These are phyloP conservation scores for Cydonia oblonga DNA, from an alignment of 331 rosid genomes.

Conservation along the genomic window DNA sequence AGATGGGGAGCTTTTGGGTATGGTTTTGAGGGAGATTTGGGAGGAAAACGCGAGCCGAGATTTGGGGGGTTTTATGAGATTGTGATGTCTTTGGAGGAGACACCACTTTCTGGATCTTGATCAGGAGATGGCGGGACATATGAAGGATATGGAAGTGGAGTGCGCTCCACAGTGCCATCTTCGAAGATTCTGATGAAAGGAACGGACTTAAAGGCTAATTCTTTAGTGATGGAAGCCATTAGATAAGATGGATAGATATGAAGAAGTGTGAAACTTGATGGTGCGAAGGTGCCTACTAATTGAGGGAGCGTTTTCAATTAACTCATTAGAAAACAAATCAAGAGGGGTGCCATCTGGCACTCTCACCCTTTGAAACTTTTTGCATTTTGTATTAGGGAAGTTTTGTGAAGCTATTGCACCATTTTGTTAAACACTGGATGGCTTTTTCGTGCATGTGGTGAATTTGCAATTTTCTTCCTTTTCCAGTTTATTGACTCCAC, in stretches of 20 bases:
- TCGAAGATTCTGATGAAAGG: conserved; percentile 32
- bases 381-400: too few species aligned
- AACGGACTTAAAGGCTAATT: conserved; percentile 25
- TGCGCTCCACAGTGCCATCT: conserved; percentile 47
- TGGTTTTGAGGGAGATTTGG: conserved; percentile 19
- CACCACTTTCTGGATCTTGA: conserved; percentile 26
- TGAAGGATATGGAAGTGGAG: neutral
- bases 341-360: too few species aligned
- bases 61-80: neutral
- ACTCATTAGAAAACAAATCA: too few species aligned
- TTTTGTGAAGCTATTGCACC: too few species aligned
- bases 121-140: conserved; percentile 24
- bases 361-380: too few species aligned
- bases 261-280: neutral
- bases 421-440: too few species aligned
- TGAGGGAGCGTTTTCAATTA: neutral
- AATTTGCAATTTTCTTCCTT: too few species aligned
- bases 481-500: too few species aligned
- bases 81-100: conserved; percentile 45
- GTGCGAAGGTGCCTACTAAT: neutral
- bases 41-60: conserved; percentile 36
- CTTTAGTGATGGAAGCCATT: conserved; percentile 35
- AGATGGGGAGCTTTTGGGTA: conserved; percentile 31
- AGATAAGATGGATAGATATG: neutral
- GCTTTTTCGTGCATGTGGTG: too few species aligned